Conservation (phyloP, 148 eudicot species). For the Mesembryanthemum crystallinum region DNA sequence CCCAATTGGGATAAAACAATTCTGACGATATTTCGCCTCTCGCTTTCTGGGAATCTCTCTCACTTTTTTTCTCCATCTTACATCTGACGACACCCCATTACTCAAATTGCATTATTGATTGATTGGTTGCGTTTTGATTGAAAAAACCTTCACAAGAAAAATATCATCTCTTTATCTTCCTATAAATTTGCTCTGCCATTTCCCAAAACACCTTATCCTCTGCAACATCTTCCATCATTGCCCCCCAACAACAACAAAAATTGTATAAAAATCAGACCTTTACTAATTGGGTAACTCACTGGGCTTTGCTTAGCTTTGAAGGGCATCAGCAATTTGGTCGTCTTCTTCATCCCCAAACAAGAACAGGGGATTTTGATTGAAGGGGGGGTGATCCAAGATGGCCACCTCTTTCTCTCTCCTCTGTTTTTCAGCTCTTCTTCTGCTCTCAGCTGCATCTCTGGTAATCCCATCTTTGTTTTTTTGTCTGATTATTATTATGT, state of each 20-base stretch:
- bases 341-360: constrained; percentile 5
- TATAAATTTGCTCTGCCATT: background rate
- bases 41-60: background rate
- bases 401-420: constrained; percentile 17
- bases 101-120: background rate
- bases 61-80: background rate
- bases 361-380: background rate
- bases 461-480: constrained; percentile 15
- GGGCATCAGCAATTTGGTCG: background rate
- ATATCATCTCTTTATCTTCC: too few relatives aligned
- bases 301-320: background rate
- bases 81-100: constrained; percentile 3
- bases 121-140: too few relatives aligned
- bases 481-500: background rate
- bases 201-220: constrained; percentile 1
- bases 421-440: constrained; percentile 16
- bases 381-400: constrained; percentile 20
- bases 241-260: background rate
- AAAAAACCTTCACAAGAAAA: background rate
- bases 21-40: too few relatives aligned
- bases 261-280: background rate
- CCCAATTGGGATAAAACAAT: too few relatives aligned
- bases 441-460: constrained; percentile 22
- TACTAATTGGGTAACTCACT: background rate
- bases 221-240: background rate